Conservation (phyloP, 225 moss, liverwort and hornwort genomes). For the Climacium dendroides region DNA sequence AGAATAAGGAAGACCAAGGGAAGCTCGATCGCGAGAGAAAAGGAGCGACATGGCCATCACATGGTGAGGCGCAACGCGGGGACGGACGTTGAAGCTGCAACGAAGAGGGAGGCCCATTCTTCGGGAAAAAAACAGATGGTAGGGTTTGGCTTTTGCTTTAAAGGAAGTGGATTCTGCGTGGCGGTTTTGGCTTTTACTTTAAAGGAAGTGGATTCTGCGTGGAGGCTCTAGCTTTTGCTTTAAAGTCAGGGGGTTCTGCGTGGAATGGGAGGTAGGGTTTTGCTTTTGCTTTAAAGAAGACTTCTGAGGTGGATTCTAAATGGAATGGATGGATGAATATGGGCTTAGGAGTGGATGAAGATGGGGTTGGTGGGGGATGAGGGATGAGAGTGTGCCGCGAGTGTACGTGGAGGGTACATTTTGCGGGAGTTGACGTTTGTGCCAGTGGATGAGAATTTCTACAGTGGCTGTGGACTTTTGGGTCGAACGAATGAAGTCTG, state of each 20-base stretch:
- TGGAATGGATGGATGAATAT: neutral
- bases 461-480: neutral
- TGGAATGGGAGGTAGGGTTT: neutral
- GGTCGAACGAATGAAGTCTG: neutral
- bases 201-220: neutral
- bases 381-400: neutral
- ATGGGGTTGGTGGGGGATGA: neutral
- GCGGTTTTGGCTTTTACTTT: neutral
- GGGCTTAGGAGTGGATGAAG: neutral
- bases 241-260: neutral
- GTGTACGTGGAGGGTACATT: neutral
- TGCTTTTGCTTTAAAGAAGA: neutral
- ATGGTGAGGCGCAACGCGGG: neutral
- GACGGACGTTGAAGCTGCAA: neutral
- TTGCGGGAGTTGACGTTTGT: neutral
- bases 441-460: neutral
- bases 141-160: neutral
- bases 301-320: neutral
- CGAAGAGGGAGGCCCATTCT: neutral
- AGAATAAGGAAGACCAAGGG: neutral
- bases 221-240: neutral
- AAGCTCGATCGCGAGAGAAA: neutral
- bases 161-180: neutral
- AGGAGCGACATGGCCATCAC: neutral
- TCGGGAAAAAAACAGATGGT: neutral